Base-by-base conservation (phyloP, 2,329 filamentous ascomycete species). In the Xylaria digitata region DNA sequence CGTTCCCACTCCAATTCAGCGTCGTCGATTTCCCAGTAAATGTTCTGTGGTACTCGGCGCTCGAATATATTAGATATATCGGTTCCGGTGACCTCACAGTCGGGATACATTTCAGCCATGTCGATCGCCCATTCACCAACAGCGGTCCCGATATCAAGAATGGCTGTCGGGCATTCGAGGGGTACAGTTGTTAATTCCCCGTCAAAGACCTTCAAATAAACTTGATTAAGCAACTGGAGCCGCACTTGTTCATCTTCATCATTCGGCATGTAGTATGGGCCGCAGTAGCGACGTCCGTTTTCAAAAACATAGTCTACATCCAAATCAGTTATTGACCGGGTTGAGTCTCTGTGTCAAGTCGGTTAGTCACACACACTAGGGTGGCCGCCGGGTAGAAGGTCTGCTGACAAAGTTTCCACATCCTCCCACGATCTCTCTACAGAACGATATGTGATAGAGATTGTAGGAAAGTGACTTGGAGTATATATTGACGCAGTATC, bases 191-290 rank as follows among this genome's bases (percentile, higher is more conserved):
- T 84, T 40, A 83, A 74, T 65, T 83, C 79, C 66, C 80, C 81
- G 40, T 82, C 79, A 56, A 85, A 81, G 17, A 82, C 78, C 61
- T 84, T 83, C 6, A 89, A 78, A 72, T 87, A 90, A 53, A 90
- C 85, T 74, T 90, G 87, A 70, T 91, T 88, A 45, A 87, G 80
- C 59, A 91, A 81, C 65, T 86, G 84, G 57, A 90, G 77, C 48
- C 89, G 86, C 52, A 87, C 86, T 76, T 90, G 87, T 74, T 91
- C 89, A 52, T 83, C 78, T 52, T 90, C 86, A 72, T 91, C 89
- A 75, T 90, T 90, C 15, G 89, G 89, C 83, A 90, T 89, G 75
- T 83, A 88, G 73, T 90, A 91, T 40, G 83, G 82, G 40, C 85
- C 81, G 73, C 89, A 89, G 74, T 88, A 89, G 70, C 89, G 83